Conservation (phyloP, 176 grass and related monocot species). For the Sorghum bicolor region Sorghum_bicolor_NCBIv3 NC_012870.2:67203501-67204000, state of each 20-base stretch:
- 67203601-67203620: not conserved
- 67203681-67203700: not conserved
- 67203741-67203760: constrained; percentile 12
- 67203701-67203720: not conserved
- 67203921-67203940: no score
- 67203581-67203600: not conserved
- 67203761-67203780: constrained; percentile 14
- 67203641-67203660: not conserved
- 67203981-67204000: no score
- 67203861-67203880: constrained; percentile 21
- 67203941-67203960: no score
- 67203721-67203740: constrained; percentile 5
- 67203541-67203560: not conserved
- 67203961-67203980: no score
- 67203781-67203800: constrained; percentile 23
- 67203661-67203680: not conserved
- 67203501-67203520: not conserved
- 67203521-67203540: not conserved
- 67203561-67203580: not conserved
- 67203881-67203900: not conserved
- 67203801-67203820: constrained; percentile 8
- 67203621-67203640: not conserved
- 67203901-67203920: not conserved
- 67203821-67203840: not conserved
- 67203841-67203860: not conserved